Evolutionary conservation across 1,139 yeast species (phyloP).

Genomic region (Pichia sp.): DNA sequence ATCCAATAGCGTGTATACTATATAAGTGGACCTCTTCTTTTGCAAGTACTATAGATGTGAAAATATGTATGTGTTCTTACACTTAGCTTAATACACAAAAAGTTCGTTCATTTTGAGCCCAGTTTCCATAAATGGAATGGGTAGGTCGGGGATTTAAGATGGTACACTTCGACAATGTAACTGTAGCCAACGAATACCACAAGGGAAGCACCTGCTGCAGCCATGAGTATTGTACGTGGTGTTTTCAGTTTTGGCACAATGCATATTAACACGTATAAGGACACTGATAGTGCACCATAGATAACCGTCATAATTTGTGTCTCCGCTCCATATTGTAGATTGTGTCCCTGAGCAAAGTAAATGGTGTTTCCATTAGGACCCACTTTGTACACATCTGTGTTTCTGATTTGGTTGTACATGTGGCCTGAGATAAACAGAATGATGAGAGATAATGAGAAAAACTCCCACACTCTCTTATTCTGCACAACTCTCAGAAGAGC

Average conservation of each 20-base stretch:
- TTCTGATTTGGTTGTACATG: slow-evolving; percentile 87
- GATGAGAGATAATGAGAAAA: slow-evolving; percentile 43
- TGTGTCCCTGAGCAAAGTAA: slow-evolving; percentile 62
- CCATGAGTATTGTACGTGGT: slow-evolving; percentile 37
- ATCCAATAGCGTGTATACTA: neutral
- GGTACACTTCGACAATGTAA: slow-evolving; percentile 47
- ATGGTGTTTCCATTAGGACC: slow-evolving; percentile 48
- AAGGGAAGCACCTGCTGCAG: slow-evolving; percentile 34
- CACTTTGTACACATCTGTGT: slow-evolving; percentile 60
- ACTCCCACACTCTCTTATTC: slow-evolving; percentile 24
- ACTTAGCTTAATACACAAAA: too few relatives aligned
- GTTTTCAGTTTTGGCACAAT: slow-evolving; percentile 40
- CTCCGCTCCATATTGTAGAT: slow-evolving; percentile 72
- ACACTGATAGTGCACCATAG: slow-evolving; percentile 50
- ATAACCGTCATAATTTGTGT: slow-evolving; percentile 66
- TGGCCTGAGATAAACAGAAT: slow-evolving; percentile 80
- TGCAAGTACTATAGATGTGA: too few relatives aligned
- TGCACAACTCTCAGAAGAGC: slow-evolving; percentile 15
- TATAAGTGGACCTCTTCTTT: too few relatives aligned
- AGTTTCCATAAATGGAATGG: slow-evolving; percentile 38
- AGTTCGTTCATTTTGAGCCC: too few relatives aligned
- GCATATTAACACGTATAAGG: slow-evolving; percentile 42
- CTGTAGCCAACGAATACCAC: slow-evolving; percentile 47
- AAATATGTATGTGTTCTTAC: too few relatives aligned
- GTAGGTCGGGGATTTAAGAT: slow-evolving; percentile 52